These are phyloP conservation scores for Ceratocystis cubensis DNA, from an alignment of 2,329 filamentous ascomycete species.

Conservation along the genomic window DNA sequence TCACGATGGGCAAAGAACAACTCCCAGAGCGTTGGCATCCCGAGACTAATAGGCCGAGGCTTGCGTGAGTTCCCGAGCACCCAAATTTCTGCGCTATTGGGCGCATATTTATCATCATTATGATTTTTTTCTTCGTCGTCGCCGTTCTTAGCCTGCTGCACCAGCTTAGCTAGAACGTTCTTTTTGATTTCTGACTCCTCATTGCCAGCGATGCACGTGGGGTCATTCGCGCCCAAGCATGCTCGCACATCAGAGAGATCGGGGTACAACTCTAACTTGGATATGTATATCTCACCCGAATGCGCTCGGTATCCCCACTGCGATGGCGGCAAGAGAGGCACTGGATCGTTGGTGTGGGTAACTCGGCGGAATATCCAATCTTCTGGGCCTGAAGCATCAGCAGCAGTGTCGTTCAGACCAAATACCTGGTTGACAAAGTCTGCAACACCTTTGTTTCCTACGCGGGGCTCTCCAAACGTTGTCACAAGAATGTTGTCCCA, in stretches of 20 bases:
- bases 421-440: slow-evolving; percentile 45
- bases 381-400: slow-evolving; percentile 26
- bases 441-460: slow-evolving; percentile 46
- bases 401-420: slow-evolving; percentile 29
- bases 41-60: slow-evolving; percentile 13
- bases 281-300: slow-evolving; percentile 77
- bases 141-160: neutral
- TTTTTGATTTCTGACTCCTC: slow-evolving; percentile 12
- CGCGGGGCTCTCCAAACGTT: slow-evolving; percentile 79
- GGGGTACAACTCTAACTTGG: slow-evolving; percentile 57
- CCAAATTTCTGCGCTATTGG: slow-evolving; percentile 32
- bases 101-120: neutral
- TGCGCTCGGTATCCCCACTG: slow-evolving; percentile 86
- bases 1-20: slow-evolving; percentile 87
- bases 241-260: slow-evolving; percentile 52
- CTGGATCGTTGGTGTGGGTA: slow-evolving; percentile 76
- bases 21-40: slow-evolving; percentile 62
- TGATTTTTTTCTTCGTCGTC: too few relatives aligned
- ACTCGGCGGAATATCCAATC: slow-evolving; percentile 54
- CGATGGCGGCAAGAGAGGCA: slow-evolving; percentile 69
- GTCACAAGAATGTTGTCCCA: slow-evolving; percentile 66
- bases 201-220: slow-evolving; percentile 54
- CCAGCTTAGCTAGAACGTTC: slow-evolving; percentile 9
- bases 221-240: slow-evolving; percentile 62
- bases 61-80: slow-evolving; percentile 30